Base-by-base conservation (phyloP, 1,284 basidiomycete genomes). In the Leucoagaricus sp. region DNA sequence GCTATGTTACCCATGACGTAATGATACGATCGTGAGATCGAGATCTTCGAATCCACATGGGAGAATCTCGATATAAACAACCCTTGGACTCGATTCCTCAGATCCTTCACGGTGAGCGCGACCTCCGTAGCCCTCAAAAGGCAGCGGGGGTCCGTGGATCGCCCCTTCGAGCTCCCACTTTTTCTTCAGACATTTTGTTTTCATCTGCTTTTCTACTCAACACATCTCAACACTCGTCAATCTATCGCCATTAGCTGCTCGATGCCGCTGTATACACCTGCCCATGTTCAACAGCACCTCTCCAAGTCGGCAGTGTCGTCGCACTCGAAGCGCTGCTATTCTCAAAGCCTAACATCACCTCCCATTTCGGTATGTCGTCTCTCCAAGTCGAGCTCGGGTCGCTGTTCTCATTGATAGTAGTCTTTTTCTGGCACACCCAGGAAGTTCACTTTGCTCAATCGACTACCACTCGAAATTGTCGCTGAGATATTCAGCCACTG, bases 391-490 rank as follows among this genome's bases (percentile, higher is more conserved):
- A 33, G 26, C 5, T 17, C 1, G 9, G 29, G 25, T 17, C 38
- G 8, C 29, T 25, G n/a, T 40, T 15, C 52, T 46, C 10, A 46
- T n/a, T 7, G 15, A 17, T 28, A 23, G 3, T 9, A 29, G n/a
- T 23, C n/a, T n/a, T 41, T 41, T 15, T 25, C 19, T 19, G 23
- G 31, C 31, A 17, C 54, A 23, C 40, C 25, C n/a, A 3, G 19
- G 4, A n/a, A 17, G 41, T 17, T 25, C 41, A 53, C 60, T 17
- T 28, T 51, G 17, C 73, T 75, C 58, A 62, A 68, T 51, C 53
- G 57, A n/a, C 64, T 77, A 2, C 75, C 75, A 10, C 31, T 70
- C 26, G 75, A 77, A 61, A 61, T 77, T 3, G 69, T 67, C 49
- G 65, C 69, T 40, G 71, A 74, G 61, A 73, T 78, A 25, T 76